Percentiles rank a stretch among this genome's conserved stretches.
These are phyloP conservation scores for Colletotrichum melonis DNA, from an alignment of 2,329 filamentous ascomycete genomes.

Conservation along the genomic window DNA sequence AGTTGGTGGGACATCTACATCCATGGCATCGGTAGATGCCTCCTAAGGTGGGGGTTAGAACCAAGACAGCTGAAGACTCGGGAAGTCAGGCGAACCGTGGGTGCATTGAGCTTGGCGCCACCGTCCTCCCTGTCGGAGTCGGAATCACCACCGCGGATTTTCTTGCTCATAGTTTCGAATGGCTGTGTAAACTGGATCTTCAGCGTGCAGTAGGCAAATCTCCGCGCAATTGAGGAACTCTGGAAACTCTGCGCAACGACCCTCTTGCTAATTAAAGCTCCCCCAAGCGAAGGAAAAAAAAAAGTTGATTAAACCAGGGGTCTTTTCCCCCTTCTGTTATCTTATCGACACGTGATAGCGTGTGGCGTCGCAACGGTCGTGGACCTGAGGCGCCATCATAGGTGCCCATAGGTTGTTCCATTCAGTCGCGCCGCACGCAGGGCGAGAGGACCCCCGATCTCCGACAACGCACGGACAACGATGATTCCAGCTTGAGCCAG, in stretches of 20 bases:
- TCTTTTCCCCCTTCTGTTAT: neutral
- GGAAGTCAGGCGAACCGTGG: conserved; percentile 21
- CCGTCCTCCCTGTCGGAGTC: conserved; percentile 30
- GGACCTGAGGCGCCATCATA: neutral
- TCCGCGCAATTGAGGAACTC: conserved; percentile 1
- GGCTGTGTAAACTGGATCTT: neutral
- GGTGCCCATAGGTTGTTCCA: neutral
- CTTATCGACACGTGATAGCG: conserved; percentile 29
- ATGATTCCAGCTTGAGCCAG: neutral
- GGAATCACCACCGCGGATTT: conserved; percentile 11
- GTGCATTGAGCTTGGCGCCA: conserved; percentile 24
- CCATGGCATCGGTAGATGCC: conserved; percentile 24
- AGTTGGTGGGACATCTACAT: conserved; percentile 24
- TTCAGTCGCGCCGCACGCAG: neutral
- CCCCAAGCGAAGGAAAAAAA: conserved; percentile 14
- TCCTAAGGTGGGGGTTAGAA: conserved; percentile 22
- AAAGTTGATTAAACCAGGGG: conserved; percentile 12
- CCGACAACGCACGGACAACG: conserved; percentile 2
- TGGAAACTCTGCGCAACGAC: neutral
- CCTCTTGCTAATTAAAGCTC: conserved; percentile 2
- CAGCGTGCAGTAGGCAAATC: neutral
- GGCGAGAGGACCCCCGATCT: conserved; percentile 2
- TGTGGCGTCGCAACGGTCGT: neutral
- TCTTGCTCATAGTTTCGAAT: conserved; percentile 15
- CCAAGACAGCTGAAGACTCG: neutral